Evolutionary conservation across 768 basidiomycete species (phyloP), one percentile per base, ranked within the genome.

Genomic region (Dictyophora rubrovolvata): DNA sequence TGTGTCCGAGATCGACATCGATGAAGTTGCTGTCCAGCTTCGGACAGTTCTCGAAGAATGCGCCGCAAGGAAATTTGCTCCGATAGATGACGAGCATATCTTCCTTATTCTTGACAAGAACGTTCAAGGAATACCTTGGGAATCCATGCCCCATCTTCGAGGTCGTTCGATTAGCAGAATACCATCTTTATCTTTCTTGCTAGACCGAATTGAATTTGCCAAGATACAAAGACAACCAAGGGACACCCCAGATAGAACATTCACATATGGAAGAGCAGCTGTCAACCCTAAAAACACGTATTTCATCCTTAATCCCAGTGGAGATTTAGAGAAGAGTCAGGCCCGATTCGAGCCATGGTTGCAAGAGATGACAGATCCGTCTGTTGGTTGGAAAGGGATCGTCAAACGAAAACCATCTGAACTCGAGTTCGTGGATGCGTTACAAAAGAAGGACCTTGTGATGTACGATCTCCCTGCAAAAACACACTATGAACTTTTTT

Each of bases 31-130:
- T 7, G 74, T 96, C 48, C 94, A 99, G 68, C 74, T 99, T 21
- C 83, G 91, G 20, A 70, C 72, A 0, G 82, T 82, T 0, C 74
- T 98, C 6, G 87, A 92, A 65, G 91, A 93, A 59, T 81, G 89
- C 63, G 72, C 77, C 1, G 71, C 72, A 21, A 70, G 77, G 71
- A 65, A 63, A 20, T 50, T 59, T 14, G 62, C 55, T 5, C 51
- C 60, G 7, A 68, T 65, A 34, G 63, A 73, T 5, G 86, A 89
- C 65, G 77, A 83, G 47, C 95, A 98, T 67, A 70, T 85, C 36
- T 95, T 97, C 73, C 75, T 98, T 61, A 80, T 95, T 18, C 77
- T 98, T 53, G 96, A 97, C 71, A 90, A 89, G 71, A 85, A 89
- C 60, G 73, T 94, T 11, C 90, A 93, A 66, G 82, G 84, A 0